Percentiles rank a stretch among this genome's conserved stretches.
phyloP scores from a whole-genome alignment of 345 rosid species.

The Odontarrhena argentea region DNA sequence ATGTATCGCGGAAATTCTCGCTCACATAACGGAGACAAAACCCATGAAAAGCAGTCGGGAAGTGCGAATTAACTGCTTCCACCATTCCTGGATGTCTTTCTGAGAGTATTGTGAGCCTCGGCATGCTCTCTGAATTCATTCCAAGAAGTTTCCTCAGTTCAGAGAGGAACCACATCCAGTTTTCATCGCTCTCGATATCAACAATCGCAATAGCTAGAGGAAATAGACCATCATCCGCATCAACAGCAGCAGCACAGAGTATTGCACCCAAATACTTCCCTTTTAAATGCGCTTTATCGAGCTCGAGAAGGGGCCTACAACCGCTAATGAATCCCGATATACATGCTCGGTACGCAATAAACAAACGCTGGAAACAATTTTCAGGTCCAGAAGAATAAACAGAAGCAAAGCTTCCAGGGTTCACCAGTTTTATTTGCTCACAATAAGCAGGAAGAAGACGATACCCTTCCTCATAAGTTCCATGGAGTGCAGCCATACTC shows the following conservation, averaged over 20 bases:
- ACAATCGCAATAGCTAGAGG: conserved; percentile 92
- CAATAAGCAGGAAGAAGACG: conserved; percentile 88
- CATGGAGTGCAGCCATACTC: conserved; percentile 99
- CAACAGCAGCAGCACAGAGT: conserved; percentile 93
- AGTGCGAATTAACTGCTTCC: conserved; percentile 97
- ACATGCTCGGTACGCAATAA: conserved; percentile 83
- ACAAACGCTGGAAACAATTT: conserved; percentile 93
- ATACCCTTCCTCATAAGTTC: conserved; percentile 97
- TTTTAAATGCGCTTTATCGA: conserved; percentile 86
- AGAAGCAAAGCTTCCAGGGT: conserved; percentile 92
- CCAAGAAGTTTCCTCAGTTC: conserved; percentile 96
- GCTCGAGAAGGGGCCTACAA: conserved; percentile 93
- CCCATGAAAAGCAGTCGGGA: conserved; percentile 91
- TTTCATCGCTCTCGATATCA: conserved; percentile 79
- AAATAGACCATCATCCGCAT: conserved; percentile 83
- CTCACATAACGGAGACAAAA: conserved; percentile 89
- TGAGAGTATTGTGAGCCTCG: conserved; percentile 93
- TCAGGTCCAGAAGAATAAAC: conserved; percentile 82
- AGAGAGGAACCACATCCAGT: conserved; percentile 98
- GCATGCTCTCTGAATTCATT: conserved; percentile 89
- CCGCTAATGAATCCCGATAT: conserved; percentile 89
- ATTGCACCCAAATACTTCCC: conserved; percentile 90
- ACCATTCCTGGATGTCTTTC: conserved; percentile 84
- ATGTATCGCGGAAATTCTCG: conserved; percentile 90
- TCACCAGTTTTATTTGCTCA: conserved; percentile 76